phyloP scores from a whole-genome alignment of 345 rosid species.

The Eucalyptus curtisii region DNA sequence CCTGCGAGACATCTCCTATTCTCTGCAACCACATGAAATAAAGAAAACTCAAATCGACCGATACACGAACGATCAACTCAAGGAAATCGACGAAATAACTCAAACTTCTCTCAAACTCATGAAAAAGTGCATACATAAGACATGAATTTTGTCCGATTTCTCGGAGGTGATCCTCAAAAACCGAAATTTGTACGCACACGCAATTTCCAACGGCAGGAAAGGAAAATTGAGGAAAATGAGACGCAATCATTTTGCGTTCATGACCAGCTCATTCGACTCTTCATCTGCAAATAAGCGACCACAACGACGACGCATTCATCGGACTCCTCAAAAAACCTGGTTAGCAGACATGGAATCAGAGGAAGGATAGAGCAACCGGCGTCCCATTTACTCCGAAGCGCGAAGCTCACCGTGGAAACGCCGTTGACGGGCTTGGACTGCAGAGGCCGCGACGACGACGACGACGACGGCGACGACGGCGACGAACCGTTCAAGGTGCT shows the following conservation, averaged over 20 bases:
- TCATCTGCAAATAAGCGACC: not conserved
- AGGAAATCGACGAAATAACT: not conserved
- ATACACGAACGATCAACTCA: not conserved
- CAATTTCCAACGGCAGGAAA: not conserved
- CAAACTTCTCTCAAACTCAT: not conserved
- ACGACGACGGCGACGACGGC: slow-evolving; percentile 18
- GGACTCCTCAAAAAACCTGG: not conserved
- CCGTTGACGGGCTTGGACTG: slow-evolving; percentile 40
- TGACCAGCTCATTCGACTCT: not conserved
- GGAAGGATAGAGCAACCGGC: not conserved
- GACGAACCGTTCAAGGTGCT: slow-evolving; percentile 26
- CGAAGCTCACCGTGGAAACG: slow-evolving; percentile 33
- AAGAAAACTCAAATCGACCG: not conserved
- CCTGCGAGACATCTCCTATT: slow-evolving; percentile 73
- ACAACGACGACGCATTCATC: not conserved
- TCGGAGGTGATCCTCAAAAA: not conserved
- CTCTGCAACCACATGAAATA: slow-evolving; percentile 30
- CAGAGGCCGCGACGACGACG: slow-evolving; percentile 25
- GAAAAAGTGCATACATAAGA: not conserved
- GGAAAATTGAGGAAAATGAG: not conserved
- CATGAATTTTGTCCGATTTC: not conserved
- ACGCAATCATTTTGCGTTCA: not conserved
- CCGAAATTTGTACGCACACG: not conserved
- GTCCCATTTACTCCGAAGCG: not conserved
- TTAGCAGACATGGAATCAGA: not conserved